Evolutionary conservation across 2,329 filamentous ascomycete species (phyloP).

Genomic region (Aspergillus hiratsukae): DNA sequence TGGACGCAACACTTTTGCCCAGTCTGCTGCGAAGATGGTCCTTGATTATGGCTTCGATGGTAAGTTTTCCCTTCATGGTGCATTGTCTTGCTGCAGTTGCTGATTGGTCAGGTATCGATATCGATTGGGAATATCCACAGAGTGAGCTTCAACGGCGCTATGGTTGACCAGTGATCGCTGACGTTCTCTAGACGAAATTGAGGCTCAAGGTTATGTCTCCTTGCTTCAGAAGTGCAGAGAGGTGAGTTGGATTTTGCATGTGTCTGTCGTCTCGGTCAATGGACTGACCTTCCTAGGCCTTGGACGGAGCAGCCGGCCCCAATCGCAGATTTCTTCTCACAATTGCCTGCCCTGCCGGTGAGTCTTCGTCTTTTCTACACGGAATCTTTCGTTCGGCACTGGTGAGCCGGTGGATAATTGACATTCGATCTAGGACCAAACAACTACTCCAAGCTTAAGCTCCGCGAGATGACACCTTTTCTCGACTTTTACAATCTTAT

Average conservation of each 20-base stretch:
- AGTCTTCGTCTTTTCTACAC: background rate
- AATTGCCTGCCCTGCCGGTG: slow-evolving; percentile 46
- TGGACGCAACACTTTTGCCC: slow-evolving; percentile 63
- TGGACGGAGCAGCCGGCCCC: slow-evolving; percentile 37
- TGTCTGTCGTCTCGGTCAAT: background rate
- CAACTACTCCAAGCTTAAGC: slow-evolving; percentile 40
- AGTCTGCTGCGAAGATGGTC: slow-evolving; percentile 67
- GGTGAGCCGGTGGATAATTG: background rate
- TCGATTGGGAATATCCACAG: slow-evolving; percentile 48
- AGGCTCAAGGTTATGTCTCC: slow-evolving; percentile 41
- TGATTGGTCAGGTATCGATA: slow-evolving; percentile 33
- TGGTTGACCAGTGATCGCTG: slow-evolving; percentile 3
- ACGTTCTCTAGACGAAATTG: slow-evolving; percentile 30
- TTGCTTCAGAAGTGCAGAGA: slow-evolving; percentile 41
- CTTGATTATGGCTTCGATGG: slow-evolving; percentile 71
- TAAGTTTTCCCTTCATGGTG: slow-evolving; percentile 10
- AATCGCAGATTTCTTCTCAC: slow-evolving; percentile 45
- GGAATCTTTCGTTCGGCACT: background rate
- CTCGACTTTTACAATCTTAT: slow-evolving; percentile 59
- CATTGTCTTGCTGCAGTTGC: background rate
- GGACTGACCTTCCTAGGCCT: slow-evolving; percentile 19
- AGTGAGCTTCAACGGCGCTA: slow-evolving; percentile 15
- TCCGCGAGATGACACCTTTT: slow-evolving; percentile 43
- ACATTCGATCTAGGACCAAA: slow-evolving; percentile 27
- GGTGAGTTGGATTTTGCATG: slow-evolving; percentile 19